Evolutionary conservation across 1,284 basidiomycete species (phyloP).

Genomic region (Ustilago trichophora): DNA sequence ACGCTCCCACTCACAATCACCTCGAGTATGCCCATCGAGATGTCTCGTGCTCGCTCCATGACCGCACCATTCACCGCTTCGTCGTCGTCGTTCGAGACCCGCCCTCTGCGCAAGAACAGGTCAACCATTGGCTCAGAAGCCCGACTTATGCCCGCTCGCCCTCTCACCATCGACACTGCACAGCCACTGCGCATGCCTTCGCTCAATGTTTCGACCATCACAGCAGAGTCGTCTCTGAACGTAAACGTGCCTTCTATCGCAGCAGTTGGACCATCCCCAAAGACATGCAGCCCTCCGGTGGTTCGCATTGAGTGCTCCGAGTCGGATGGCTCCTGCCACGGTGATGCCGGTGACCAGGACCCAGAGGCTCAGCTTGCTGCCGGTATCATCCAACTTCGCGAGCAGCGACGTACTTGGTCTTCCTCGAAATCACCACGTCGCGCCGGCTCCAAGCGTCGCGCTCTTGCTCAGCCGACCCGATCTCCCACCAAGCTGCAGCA

Average conservation of each 20-base stretch:
- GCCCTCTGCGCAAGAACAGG: conserved; percentile 17
- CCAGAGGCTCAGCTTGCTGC: conserved; percentile 57
- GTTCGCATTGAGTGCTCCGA: conserved; percentile 46
- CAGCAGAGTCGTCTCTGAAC: conserved; percentile 1
- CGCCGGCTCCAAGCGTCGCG: conserved; percentile 9
- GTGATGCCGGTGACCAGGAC: conserved; percentile 55
- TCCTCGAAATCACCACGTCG: conserved; percentile 12
- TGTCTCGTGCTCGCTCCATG: conserved; percentile 28
- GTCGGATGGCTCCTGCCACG: conserved; percentile 58
- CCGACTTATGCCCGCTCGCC: conserved; percentile 33
- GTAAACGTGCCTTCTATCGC: conserved; percentile 9
- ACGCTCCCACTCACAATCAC: conserved; percentile 16
- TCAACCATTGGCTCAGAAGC: conserved; percentile 11
- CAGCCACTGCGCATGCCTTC: conserved; percentile 43
- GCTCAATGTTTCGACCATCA: conserved; percentile 13
- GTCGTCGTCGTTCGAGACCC: conserved; percentile 3
- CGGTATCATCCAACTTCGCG: conserved; percentile 40
- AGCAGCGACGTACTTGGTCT: conserved; percentile 13
- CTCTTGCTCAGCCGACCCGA: background rate
- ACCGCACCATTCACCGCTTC: conserved; percentile 15
- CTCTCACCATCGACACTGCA: conserved; percentile 49
- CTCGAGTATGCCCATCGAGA: conserved; percentile 7
- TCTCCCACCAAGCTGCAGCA: background rate
- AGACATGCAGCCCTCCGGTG: conserved; percentile 16
- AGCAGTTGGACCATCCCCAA: conserved; percentile 10